Conservation (phyloP, 192 early-diverging fungal species). For the Umbelopsis isabellina region DNA sequence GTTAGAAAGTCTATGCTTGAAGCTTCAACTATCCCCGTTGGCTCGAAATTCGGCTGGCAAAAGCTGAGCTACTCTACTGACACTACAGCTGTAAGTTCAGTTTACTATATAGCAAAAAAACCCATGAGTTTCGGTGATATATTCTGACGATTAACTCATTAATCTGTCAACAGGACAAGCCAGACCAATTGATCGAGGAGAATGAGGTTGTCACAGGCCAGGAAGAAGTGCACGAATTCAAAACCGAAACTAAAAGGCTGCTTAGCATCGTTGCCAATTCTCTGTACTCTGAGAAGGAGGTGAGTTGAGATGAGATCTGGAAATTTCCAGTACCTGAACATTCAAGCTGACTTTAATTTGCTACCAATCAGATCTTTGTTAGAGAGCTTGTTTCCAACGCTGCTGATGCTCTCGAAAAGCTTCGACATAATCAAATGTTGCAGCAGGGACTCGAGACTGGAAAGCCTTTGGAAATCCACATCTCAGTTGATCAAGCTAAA, state of each 20-base stretch:
- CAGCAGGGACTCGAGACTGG: conserved; percentile 43
- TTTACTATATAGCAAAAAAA: too few relatives aligned
- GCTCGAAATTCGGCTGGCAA: conserved; percentile 3
- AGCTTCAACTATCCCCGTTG: not conserved
- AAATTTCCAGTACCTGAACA: too few relatives aligned
- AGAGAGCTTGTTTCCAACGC: conserved; percentile 69
- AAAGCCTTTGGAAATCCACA: conserved; percentile 62
- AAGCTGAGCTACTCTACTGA: not conserved
- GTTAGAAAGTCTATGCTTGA: conserved; percentile 7
- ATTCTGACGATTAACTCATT: not conserved
- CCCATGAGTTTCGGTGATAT: too few relatives aligned
- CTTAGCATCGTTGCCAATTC: conserved; percentile 68
- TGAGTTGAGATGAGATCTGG: conserved; percentile 7
- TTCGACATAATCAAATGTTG: conserved; percentile 54
- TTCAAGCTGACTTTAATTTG: not conserved
- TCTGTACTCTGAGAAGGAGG: conserved; percentile 68
- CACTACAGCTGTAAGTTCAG: not conserved
- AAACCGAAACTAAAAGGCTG: conserved; percentile 64
- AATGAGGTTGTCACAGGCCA: conserved; percentile 33
- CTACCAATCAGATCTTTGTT: conserved; percentile 27
- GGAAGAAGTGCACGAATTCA: conserved; percentile 48
- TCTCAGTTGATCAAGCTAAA: conserved; percentile 54
- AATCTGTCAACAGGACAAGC: conserved; percentile 4
- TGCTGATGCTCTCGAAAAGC: conserved; percentile 66
- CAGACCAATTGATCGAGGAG: not conserved